Evolutionary conservation across 805 yeast genomes (phyloP).

Genomic region (Yarrowia deformans): DNA sequence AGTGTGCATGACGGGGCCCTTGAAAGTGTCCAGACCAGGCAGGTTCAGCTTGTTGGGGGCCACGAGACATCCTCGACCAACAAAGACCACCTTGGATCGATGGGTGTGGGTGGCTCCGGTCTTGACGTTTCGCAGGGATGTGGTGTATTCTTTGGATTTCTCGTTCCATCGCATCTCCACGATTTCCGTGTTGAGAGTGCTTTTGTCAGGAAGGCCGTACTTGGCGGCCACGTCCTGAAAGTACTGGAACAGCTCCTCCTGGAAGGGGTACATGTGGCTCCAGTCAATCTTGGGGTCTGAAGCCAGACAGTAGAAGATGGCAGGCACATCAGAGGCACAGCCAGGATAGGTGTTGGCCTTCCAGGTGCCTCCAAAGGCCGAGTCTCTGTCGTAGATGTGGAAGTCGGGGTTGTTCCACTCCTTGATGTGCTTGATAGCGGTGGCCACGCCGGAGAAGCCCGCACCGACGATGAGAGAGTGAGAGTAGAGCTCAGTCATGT

Average conservation of each 20-base stretch:
- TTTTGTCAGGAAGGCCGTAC: slow-evolving; percentile 22
- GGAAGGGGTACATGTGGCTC: slow-evolving; percentile 38
- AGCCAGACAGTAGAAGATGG: slow-evolving; percentile 40
- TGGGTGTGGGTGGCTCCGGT: slow-evolving; percentile 7
- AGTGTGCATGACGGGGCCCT: slow-evolving; percentile 40
- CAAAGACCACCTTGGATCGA: slow-evolving; percentile 34
- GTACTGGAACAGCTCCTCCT: slow-evolving; percentile 39
- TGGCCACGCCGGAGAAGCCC: slow-evolving; percentile 43
- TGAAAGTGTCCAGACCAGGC: slow-evolving; percentile 29
- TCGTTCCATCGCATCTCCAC: slow-evolving; percentile 36
- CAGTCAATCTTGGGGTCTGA: slow-evolving; percentile 40
- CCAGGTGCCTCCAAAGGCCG: slow-evolving; percentile 41
- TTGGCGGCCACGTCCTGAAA: slow-evolving; percentile 39
- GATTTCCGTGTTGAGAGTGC: slow-evolving; percentile 29
- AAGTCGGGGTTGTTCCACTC: slow-evolving; percentile 41
- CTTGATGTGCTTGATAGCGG: slow-evolving; percentile 41
- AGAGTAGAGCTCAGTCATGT: slow-evolving; percentile 31
- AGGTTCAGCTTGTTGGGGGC: slow-evolving; percentile 31
- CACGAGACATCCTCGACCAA: slow-evolving; percentile 34
- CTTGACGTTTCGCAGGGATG: slow-evolving; percentile 6
- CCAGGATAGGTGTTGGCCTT: slow-evolving; percentile 41
- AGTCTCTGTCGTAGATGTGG: slow-evolving; percentile 41
- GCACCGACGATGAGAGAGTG: slow-evolving; percentile 41
- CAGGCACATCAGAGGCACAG: slow-evolving; percentile 40
- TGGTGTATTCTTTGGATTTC: slow-evolving; percentile 7